Percentiles rank a stretch among this genome's conserved stretches.
Evolutionary conservation across 192 early-diverging fungal species (phyloP).

Genomic region (Coemansia sp.): DNA sequence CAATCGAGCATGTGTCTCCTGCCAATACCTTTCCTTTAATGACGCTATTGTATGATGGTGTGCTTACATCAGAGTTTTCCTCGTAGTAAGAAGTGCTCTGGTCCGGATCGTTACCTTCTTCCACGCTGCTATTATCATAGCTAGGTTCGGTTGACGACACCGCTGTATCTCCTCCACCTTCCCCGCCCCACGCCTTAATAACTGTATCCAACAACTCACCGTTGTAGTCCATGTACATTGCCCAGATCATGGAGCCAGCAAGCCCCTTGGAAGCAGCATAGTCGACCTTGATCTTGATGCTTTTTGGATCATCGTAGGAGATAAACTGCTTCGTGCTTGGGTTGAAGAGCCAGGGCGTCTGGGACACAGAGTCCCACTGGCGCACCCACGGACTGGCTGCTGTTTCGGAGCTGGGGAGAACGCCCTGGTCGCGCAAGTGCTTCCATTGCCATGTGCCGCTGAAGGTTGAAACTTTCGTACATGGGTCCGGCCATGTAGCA

Average conservation of each 20-base stretch:
- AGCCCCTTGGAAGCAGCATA: constrained; percentile 61
- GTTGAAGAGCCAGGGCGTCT: constrained; percentile 78
- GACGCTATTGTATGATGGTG: not conserved
- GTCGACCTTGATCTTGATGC: constrained; percentile 60
- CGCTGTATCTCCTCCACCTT: not conserved
- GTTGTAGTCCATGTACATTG: constrained; percentile 65
- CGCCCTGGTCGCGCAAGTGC: constrained; percentile 59
- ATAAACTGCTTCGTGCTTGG: constrained; percentile 58
- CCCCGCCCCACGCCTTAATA: not conserved
- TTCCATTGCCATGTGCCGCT: constrained; percentile 65
- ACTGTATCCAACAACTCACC: constrained; percentile 58
- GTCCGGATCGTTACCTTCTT: not conserved
- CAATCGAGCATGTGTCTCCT: not conserved
- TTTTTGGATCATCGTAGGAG: constrained; percentile 69
- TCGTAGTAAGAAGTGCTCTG: not conserved
- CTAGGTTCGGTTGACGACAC: not conserved
- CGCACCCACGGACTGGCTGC: constrained; percentile 60
- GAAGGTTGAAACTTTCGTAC: constrained; percentile 31
- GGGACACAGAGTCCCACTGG: constrained; percentile 59
- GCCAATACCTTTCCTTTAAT: not conserved
- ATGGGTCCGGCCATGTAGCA: constrained; percentile 56
- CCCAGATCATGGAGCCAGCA: constrained; percentile 71
- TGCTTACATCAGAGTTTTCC: not conserved
- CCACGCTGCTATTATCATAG: not conserved
- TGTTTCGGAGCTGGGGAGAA: constrained; percentile 21